Conservation (phyloP, 345 rosid genomes). For the rapeseed (Brassica napus) region Da-Ae NC_063440.1:28228001-28228500, state of each 20-base stretch:
- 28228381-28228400: neutral
- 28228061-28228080: neutral
- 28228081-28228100: neutral
- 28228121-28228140: neutral
- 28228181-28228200: slow-evolving; percentile 1
- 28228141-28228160: slow-evolving; percentile 7
- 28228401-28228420: neutral
- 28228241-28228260: slow-evolving; percentile 13
- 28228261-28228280: neutral
- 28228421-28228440: slow-evolving; percentile 16
- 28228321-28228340: too few relatives aligned
- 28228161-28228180: slow-evolving; percentile 25
- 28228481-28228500: neutral
- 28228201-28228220: neutral
- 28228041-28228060: neutral
- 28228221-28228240: slow-evolving; percentile 29
- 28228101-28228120: neutral
- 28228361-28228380: neutral
- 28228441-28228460: neutral
- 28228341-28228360: neutral
- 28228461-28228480: neutral
- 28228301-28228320: neutral
- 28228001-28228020: slow-evolving; percentile 2
- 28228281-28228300: neutral
- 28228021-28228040: neutral